These are phyloP conservation scores for Actinidia chinensis DNA, from an alignment of 179 eudicot species.

Conservation along the genomic window DNA sequence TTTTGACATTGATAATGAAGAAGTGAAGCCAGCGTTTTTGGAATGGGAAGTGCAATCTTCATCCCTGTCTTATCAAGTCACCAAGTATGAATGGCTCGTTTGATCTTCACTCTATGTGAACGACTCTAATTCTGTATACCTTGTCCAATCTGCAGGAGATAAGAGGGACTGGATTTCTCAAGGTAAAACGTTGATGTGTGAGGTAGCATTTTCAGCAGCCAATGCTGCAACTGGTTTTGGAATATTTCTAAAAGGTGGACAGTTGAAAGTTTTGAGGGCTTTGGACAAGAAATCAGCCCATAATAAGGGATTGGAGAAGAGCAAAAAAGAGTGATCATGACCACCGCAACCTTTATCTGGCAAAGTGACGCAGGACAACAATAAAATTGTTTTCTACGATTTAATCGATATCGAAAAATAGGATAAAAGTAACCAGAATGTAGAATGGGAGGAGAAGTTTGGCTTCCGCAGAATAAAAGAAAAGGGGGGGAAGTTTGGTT, in stretches of 20 bases:
- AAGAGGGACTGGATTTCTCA: slow-evolving; percentile 90
- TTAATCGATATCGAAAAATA: too few species aligned
- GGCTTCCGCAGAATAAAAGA: too few species aligned
- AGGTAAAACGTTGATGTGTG: slow-evolving; percentile 59
- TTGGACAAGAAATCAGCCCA: slow-evolving; percentile 88
- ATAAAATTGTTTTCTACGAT: too few species aligned
- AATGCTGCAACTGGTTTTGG: slow-evolving; percentile 70
- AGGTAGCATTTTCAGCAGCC: slow-evolving; percentile 75
- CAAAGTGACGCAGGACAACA: too few species aligned
- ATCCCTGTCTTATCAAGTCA: slow-evolving; percentile 48
- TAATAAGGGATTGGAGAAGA: slow-evolving; percentile 63
- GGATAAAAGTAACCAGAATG: too few species aligned
- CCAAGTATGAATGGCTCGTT: slow-evolving; percentile 41
- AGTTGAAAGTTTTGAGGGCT: slow-evolving; percentile 75
- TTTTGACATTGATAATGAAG: slow-evolving; percentile 71
- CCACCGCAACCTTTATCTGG: slow-evolving; percentile 87
- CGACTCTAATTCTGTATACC: neutral
- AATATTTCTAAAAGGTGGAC: slow-evolving; percentile 76
- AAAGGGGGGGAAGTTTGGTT: too few species aligned
- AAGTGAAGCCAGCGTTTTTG: slow-evolving; percentile 85
- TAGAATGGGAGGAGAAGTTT: too few species aligned
- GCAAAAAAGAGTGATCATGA: slow-evolving; percentile 73
- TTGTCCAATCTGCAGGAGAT: slow-evolving; percentile 60
- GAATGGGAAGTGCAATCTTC: slow-evolving; percentile 75
- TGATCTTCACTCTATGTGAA: neutral